Percentiles rank a stretch among this genome's conserved stretches.
Conservation (phyloP, 2,329 filamentous ascomycete species). For the Colletotrichum cuscutae region DNA sequence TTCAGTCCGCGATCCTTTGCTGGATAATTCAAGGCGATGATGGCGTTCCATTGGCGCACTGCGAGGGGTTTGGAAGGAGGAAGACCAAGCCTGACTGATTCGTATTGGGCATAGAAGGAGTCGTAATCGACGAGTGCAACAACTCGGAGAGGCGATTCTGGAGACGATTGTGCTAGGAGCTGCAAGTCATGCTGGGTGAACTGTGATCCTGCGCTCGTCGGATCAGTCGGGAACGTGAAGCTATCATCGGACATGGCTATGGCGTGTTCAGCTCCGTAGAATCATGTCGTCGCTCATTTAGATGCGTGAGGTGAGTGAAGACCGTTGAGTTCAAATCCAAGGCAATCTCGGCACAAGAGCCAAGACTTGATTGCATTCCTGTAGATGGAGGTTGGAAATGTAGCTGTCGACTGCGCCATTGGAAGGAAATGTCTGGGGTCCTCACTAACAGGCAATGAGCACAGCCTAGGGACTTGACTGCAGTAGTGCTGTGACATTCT, state of each 20-base stretch:
- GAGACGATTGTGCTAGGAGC: background rate
- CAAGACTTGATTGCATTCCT: background rate
- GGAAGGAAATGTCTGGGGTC: too few species aligned
- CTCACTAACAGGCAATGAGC: too few species aligned
- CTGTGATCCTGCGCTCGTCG: background rate
- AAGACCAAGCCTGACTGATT: conserved; percentile 72
- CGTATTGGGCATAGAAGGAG: conserved; percentile 95
- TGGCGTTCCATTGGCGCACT: conserved; percentile 22
- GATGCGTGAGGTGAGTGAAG: too few species aligned
- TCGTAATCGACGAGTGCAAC: conserved; percentile 96
- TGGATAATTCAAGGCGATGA: conserved; percentile 19
- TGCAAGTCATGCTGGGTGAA: background rate
- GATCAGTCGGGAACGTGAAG: background rate
- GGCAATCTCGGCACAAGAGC: background rate
- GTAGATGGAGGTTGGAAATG: background rate
- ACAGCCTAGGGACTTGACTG: background rate
- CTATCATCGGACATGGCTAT: background rate
- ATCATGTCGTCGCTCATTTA: background rate
- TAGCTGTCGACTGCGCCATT: background rate
- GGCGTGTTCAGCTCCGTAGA: background rate
- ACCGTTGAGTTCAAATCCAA: too few species aligned
- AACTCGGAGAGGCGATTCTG: conserved; percentile 7
- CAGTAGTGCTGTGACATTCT: background rate
- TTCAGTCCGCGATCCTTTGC: background rate
- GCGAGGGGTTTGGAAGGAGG: background rate